Conservation (phyloP, 2,329 filamentous ascomycete species). For the Calonectria pseudoreteaudii region DNA sequence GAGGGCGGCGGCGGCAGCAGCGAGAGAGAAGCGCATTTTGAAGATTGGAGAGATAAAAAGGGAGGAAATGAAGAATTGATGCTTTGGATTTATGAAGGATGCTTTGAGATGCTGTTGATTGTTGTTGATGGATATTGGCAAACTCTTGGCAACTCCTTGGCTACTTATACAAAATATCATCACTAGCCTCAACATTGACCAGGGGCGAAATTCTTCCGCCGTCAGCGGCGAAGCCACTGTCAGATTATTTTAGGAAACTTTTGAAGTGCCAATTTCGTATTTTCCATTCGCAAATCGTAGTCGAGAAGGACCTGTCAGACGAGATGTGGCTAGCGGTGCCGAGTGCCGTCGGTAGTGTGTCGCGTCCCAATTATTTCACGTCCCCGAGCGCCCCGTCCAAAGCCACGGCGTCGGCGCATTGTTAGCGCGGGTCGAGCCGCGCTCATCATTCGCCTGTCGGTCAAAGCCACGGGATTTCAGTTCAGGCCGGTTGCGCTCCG, state of each 20-base stretch:
- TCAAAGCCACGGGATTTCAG: neutral
- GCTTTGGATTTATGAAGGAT: neutral
- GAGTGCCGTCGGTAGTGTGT: constrained; percentile 8
- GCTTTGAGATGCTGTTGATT: neutral
- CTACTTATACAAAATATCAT: constrained; percentile 9
- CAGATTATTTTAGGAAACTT: neutral
- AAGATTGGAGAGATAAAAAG: neutral
- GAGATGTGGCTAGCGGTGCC: constrained; percentile 13
- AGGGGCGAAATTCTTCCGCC: neutral
- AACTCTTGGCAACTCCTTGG: neutral
- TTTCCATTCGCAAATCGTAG: neutral
- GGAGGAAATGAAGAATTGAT: neutral
- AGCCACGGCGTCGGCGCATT: neutral
- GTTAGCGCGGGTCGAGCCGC: constrained; percentile 6
- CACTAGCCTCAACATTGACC: neutral
- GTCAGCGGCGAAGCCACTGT: constrained; percentile 7
- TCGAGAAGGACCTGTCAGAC: neutral
- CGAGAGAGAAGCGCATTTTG: constrained; percentile 38
- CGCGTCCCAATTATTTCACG: neutral
- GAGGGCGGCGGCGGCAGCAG: constrained; percentile 36
- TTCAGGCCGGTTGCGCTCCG: neutral
- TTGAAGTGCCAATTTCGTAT: constrained; percentile 1
- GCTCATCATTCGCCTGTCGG: neutral
- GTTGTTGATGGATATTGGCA: neutral
- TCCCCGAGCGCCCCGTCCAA: neutral